Percentiles rank a stretch among this genome's conserved stretches.
Conservation (phyloP, 306 rosid species). For the Potentilla sterilis region DNA sequence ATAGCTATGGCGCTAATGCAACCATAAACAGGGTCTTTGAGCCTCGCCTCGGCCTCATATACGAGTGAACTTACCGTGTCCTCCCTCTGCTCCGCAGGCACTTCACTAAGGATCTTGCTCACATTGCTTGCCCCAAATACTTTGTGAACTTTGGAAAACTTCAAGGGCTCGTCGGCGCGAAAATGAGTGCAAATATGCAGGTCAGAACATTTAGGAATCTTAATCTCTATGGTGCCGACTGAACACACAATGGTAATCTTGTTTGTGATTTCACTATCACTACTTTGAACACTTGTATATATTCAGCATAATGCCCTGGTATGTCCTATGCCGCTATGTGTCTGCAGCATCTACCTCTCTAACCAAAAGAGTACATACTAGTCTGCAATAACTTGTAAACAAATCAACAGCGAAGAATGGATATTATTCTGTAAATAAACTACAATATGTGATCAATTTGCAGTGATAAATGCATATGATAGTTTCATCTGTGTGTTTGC, state of each 20-base stretch:
- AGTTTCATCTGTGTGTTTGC: conserved; percentile 27
- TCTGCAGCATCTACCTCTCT: no score
- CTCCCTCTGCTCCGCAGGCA: conserved; percentile 74
- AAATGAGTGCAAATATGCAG: conserved; percentile 87
- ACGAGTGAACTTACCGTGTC: conserved; percentile 85
- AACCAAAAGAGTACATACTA: no score
- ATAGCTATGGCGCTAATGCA: conserved; percentile 88
- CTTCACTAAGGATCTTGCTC: conserved; percentile 82
- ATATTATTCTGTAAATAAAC: conserved; percentile 1
- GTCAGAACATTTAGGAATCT: conserved; percentile 27
- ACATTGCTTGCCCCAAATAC: conserved; percentile 97
- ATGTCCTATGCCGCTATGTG: no score
- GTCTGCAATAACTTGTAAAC: no score
- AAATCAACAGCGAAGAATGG: neutral
- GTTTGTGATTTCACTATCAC: no score
- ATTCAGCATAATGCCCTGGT: no score
- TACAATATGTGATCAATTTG: conserved; percentile 7
- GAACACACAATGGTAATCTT: no score
- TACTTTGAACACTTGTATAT: no score
- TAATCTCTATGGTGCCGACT: no score
- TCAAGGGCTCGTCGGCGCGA: conserved; percentile 68
- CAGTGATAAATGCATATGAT: conserved; percentile 18
- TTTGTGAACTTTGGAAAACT: conserved; percentile 86
- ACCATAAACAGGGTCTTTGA: conserved; percentile 83
- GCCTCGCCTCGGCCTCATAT: conserved; percentile 84